phyloP scores from a whole-genome alignment of 2,329 filamentous ascomycete genomes.

The Aspergillus sp. region DNA sequence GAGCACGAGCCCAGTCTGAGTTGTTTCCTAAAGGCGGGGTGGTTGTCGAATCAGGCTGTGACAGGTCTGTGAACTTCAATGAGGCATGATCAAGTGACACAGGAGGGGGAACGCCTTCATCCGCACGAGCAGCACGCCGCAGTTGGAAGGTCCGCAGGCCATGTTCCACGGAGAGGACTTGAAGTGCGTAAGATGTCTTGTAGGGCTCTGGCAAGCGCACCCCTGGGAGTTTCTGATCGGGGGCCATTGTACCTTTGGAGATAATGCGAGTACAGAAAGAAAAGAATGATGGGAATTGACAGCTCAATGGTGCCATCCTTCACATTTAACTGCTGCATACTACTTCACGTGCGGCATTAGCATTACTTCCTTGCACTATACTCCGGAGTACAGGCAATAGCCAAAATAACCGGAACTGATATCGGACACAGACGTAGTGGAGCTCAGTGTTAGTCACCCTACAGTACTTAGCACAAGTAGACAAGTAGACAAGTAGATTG shows the following conservation, averaged over 20 bases:
- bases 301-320: background rate
- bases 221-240: slow-evolving; percentile 4
- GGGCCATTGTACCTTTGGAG: background rate
- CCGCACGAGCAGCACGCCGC: slow-evolving; percentile 12
- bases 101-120: slow-evolving; percentile 11
- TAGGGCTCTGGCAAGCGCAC: slow-evolving; percentile 16
- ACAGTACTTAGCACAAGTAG: too few relatives aligned
- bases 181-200: slow-evolving; percentile 11
- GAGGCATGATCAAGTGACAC: slow-evolving; percentile 23
- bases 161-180: slow-evolving; percentile 11
- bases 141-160: slow-evolving; percentile 12
- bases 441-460: too few relatives aligned
- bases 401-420: too few relatives aligned
- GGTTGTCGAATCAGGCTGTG: slow-evolving; percentile 12
- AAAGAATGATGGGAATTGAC: background rate
- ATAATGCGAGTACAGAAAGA: background rate
- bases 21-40: slow-evolving; percentile 27
- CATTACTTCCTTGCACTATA: too few relatives aligned
- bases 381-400: too few relatives aligned
- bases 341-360: too few relatives aligned
- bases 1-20: slow-evolving; percentile 32
- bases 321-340: too few relatives aligned
- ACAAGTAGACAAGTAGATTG: too few relatives aligned
- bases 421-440: too few relatives aligned
- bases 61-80: slow-evolving; percentile 25